Conservation (phyloP, 1,284 basidiomycete genomes). For the Cronartium quercuum region DNA sequence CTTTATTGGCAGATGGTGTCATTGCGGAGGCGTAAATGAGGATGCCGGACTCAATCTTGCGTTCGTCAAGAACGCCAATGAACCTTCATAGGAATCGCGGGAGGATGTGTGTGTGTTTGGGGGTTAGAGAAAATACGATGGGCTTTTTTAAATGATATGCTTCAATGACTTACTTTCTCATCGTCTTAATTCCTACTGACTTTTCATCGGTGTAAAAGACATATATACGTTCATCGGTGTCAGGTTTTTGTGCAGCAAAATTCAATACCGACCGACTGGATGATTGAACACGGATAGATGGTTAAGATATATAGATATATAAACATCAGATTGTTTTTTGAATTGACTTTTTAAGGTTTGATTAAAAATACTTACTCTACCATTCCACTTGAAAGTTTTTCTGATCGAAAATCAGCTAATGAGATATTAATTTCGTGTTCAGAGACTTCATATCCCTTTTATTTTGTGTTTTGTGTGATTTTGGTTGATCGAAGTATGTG, state of each 20-base stretch:
- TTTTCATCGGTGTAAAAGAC: constrained; percentile 88
- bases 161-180: constrained; percentile 70
- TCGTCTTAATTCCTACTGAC: constrained; percentile 88
- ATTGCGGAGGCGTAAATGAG: constrained; percentile 94
- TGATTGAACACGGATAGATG: not conserved
- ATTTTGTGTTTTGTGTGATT: constrained; percentile 44
- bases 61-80: constrained; percentile 77
- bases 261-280: constrained; percentile 76
- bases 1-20: constrained; percentile 92
- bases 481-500: constrained; percentile 48
- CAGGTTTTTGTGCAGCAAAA: constrained; percentile 70
- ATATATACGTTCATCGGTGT: constrained; percentile 75
- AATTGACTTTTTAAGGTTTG: not conserved
- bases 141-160: not conserved
- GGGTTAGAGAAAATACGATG: not conserved
- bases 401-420: constrained; percentile 63
- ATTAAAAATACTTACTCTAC: constrained; percentile 47
- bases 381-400: constrained; percentile 55
- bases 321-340: not conserved
- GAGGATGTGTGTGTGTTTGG: no score
- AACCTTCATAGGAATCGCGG: constrained; percentile 64
- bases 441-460: constrained; percentile 75
- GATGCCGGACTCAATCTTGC: constrained; percentile 81
- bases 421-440: constrained; percentile 86
- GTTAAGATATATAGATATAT: constrained; percentile 43